phyloP scores from a whole-genome alignment of 148 eudicot species.

The Rhododendron griersonianum region DNA sequence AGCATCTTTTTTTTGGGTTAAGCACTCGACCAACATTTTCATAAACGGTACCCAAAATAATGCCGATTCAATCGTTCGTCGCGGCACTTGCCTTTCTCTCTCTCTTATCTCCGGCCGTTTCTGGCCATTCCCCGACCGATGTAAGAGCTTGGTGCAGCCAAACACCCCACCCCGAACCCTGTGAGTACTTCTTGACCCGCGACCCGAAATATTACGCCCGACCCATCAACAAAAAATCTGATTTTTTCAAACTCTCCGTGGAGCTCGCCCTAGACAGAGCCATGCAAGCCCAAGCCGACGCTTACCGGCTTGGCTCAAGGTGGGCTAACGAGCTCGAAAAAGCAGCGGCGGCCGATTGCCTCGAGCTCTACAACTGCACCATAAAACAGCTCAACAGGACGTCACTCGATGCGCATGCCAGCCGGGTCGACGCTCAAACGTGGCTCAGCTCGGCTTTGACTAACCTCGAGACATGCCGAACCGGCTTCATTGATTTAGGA shows the following conservation, averaged over 20 bases:
- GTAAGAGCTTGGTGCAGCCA: conserved; percentile 49
- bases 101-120: conserved; percentile 9
- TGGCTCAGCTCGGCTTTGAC: conserved; percentile 81
- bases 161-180: conserved; percentile 66
- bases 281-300: conserved; percentile 18
- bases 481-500: conserved; percentile 49
- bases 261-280: conserved; percentile 43
- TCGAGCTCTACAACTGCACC: conserved; percentile 58
- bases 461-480: conserved; percentile 55
- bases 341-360: conserved; percentile 66
- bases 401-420: conserved; percentile 10
- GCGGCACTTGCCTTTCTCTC: background rate
- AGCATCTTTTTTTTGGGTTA: background rate
- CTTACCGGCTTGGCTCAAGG: conserved; percentile 26
- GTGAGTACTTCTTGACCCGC: conserved; percentile 43
- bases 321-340: conserved; percentile 35
- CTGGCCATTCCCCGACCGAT: conserved; percentile 3
- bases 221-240: conserved; percentile 31
- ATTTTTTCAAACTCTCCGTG: conserved; percentile 39
- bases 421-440: conserved; percentile 49
- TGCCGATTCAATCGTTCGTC: conserved; percentile 4
- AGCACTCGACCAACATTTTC: background rate
- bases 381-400: conserved; percentile 44
- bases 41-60: background rate
- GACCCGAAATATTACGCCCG: conserved; percentile 17